These are phyloP conservation scores for Fraxinus albicans DNA, from an alignment of 305 asterid species.

Conservation along the genomic window DNA sequence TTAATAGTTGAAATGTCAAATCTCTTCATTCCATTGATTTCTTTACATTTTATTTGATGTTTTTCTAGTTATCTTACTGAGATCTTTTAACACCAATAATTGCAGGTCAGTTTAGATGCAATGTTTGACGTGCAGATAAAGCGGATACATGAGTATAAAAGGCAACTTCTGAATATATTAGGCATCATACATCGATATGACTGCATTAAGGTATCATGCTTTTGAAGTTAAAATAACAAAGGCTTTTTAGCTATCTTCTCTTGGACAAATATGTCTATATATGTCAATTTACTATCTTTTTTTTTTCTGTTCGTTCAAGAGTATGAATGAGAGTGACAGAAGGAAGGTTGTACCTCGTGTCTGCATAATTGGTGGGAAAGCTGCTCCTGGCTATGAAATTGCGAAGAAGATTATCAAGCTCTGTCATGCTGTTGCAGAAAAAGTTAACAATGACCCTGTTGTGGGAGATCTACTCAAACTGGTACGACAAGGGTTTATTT, in stretches of 20 bases:
- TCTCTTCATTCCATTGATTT: not conserved
- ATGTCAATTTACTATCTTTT: not conserved
- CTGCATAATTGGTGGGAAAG: conserved; percentile 48
- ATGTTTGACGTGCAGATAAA: conserved; percentile 47
- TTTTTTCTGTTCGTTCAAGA: conserved; percentile 22
- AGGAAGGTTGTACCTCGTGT: conserved; percentile 46
- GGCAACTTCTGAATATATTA: conserved; percentile 40
- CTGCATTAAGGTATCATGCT: conserved; percentile 41
- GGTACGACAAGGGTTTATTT: conserved; percentile 25
- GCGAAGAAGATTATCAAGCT: conserved; percentile 49
- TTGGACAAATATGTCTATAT: not conserved
- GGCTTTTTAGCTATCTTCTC: not conserved
- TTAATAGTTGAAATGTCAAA: not conserved
- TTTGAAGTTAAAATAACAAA: not conserved
- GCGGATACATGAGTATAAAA: conserved; percentile 42
- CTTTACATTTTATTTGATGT: not conserved
- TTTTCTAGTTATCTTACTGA: not conserved
- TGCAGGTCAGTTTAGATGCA: conserved; percentile 45
- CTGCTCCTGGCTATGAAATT: conserved; percentile 47
- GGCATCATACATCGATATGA: conserved; percentile 46
- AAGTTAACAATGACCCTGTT: conserved; percentile 35
- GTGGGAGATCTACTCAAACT: conserved; percentile 43
- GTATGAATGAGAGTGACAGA: conserved; percentile 35
- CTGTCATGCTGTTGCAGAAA: conserved; percentile 46
- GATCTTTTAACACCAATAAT: not conserved